Conservation (phyloP, 371 early-diverging fungal genomes). For the Umbelopsis sp. region DNA sequence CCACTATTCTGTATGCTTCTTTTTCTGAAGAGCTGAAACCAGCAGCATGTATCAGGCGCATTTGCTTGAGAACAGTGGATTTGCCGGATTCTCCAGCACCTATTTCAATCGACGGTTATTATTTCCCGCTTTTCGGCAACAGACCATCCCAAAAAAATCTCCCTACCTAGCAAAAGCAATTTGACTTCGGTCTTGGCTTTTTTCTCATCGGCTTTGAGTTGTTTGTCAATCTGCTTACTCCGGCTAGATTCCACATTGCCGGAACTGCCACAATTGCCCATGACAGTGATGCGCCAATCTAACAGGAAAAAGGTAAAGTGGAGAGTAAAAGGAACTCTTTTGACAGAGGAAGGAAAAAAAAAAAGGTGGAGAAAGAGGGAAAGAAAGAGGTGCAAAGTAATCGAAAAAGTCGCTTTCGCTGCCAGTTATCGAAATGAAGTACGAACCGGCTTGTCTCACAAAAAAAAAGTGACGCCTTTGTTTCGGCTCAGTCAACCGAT, state of each 20-base stretch:
- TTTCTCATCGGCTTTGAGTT: constrained; percentile 71
- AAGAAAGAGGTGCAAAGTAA: no score
- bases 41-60: constrained; percentile 89
- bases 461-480: constrained; percentile 6
- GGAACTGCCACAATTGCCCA: constrained; percentile 31
- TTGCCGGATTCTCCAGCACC: constrained; percentile 97
- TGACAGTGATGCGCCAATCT: neutral
- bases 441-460: constrained; percentile 2
- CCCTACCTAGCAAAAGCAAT: constrained; percentile 74
- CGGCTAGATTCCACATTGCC: constrained; percentile 20
- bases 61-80: constrained; percentile 93
- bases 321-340: neutral
- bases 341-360: no score
- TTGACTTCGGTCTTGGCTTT: constrained; percentile 78
- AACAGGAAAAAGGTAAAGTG: neutral
- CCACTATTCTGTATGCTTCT: constrained; percentile 80
- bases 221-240: constrained; percentile 77
- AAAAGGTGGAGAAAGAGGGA: no score
- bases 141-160: neutral
- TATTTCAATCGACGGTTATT: constrained; percentile 26
- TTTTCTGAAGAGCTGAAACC: constrained; percentile 86
- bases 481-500: constrained; percentile 6
- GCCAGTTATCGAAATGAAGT: no score
- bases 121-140: neutral
- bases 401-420: no score